Conservation (phyloP, 495 filamentous ascomycete species). For the Penicillium dipodomyicola region DNA sequence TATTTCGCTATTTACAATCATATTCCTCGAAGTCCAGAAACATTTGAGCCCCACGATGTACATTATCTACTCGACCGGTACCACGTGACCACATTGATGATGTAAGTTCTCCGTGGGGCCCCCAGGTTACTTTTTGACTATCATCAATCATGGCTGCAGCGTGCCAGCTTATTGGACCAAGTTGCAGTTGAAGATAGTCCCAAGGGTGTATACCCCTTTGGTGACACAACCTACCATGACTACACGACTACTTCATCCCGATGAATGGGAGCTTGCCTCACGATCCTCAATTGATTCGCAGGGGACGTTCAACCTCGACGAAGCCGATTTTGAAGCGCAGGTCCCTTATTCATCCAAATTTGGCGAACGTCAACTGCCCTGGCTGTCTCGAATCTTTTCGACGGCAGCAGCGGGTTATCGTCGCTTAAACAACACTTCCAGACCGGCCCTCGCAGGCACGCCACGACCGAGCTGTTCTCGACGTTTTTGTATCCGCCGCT, state of each 20-base stretch:
- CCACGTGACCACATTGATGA: conserved; percentile 9
- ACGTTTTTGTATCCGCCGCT: conserved; percentile 57
- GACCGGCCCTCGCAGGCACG: conserved; percentile 28
- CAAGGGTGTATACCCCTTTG: conserved; percentile 4
- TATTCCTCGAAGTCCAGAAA: background rate
- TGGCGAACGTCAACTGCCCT: conserved; percentile 22
- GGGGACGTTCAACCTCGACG: conserved; percentile 49
- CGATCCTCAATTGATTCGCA: conserved; percentile 47
- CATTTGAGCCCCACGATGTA: background rate
- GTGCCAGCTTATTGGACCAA: background rate
- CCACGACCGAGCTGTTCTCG: conserved; percentile 30
- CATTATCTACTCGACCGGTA: background rate
- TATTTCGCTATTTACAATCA: background rate
- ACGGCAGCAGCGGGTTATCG: conserved; percentile 34
- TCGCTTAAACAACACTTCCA: conserved; percentile 30
- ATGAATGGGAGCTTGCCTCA: conserved; percentile 48
- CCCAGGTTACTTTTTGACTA: background rate
- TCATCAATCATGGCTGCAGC: background rate
- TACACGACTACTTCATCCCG: conserved; percentile 40
- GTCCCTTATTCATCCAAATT: conserved; percentile 30
- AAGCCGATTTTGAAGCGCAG: conserved; percentile 50
- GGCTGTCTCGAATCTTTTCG: conserved; percentile 32
- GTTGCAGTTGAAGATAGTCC: background rate
- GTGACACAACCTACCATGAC: conserved; percentile 32
- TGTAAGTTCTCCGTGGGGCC: conserved; percentile 7